These are phyloP conservation scores for Cylindrotheca closterium DNA, from an alignment of 108 stramenopile genomes.

Conservation along the genomic window DNA sequence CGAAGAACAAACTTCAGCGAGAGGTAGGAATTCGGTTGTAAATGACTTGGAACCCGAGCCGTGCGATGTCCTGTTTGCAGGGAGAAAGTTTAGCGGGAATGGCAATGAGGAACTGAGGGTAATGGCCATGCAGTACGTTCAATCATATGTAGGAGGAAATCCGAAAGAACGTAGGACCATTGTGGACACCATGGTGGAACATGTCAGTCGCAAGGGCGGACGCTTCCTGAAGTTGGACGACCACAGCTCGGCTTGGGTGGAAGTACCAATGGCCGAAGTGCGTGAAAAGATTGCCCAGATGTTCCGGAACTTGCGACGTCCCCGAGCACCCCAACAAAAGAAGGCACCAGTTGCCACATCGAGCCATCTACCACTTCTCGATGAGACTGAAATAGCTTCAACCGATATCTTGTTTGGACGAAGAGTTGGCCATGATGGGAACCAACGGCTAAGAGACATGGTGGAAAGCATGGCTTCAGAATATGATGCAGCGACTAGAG, in stretches of 20 bases:
- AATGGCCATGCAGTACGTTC: background rate
- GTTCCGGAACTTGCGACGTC: background rate
- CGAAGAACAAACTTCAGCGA: background rate
- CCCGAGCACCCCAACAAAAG: background rate
- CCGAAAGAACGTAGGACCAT: background rate
- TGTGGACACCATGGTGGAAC: background rate
- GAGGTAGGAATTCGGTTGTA: background rate
- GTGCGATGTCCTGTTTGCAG: slow-evolving; percentile 8
- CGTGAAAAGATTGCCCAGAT: slow-evolving; percentile 3
- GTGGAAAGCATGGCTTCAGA: background rate
- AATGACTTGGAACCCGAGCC: background rate
- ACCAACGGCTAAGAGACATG: background rate
- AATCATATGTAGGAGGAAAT: background rate
- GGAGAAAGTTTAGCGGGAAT: slow-evolving; percentile 3
- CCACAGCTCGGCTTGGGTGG: slow-evolving; percentile 7
- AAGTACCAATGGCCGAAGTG: slow-evolving; percentile 1
- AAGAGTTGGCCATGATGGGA: background rate
- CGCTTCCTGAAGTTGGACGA: slow-evolving; percentile 11
- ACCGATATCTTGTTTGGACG: background rate
- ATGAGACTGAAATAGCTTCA: background rate
- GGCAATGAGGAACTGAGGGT: slow-evolving; percentile 5
- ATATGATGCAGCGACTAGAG: background rate
- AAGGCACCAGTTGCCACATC: background rate
- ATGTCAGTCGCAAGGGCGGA: background rate
- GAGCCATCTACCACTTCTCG: background rate